Percentiles rank a stretch among this genome's conserved stretches.
Evolutionary conservation across 192 early-diverging fungal genomes (phyloP).

Genomic region (Umbelopsis ramanniana): DNA sequence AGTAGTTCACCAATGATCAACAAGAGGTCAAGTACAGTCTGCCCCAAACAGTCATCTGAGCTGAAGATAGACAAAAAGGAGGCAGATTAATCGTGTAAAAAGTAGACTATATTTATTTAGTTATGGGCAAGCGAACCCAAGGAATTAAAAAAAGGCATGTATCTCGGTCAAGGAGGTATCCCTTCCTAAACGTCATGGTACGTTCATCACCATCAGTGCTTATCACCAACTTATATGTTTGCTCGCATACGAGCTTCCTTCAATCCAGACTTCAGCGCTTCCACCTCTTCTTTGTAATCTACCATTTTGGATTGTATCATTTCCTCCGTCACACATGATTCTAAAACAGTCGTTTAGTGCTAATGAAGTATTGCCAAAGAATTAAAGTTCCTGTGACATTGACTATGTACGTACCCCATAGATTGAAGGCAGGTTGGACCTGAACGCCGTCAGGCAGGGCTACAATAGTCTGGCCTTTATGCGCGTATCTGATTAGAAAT

Average conservation of each 20-base stretch:
- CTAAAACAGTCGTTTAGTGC: background rate
- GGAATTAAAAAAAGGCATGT: too few relatives aligned
- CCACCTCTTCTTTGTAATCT: background rate
- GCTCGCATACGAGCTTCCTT: background rate
- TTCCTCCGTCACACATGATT: background rate
- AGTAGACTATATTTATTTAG: too few relatives aligned
- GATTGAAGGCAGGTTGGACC: background rate
- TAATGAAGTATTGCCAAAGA: background rate
- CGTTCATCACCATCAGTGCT: background rate
- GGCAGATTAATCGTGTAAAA: too few relatives aligned
- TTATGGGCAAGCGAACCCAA: too few relatives aligned
- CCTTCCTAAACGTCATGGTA: background rate
- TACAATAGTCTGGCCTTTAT: background rate
- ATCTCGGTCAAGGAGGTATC: background rate
- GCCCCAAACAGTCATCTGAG: too few relatives aligned
- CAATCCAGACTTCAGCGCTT: background rate
- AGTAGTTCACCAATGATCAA: too few relatives aligned
- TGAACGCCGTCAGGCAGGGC: conserved; percentile 3
- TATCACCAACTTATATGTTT: background rate
- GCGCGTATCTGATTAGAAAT: background rate
- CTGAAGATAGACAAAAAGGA: too few relatives aligned
- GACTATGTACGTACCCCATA: background rate
- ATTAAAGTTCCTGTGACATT: too few relatives aligned
- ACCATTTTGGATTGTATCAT: background rate
- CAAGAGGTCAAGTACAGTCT: too few relatives aligned